A percentile compares a stretch with the other conserved stretches of the same genome.
Conservation (phyloP, 768 basidiomycete genomes). For the Kwoniella dendrophila region DNA sequence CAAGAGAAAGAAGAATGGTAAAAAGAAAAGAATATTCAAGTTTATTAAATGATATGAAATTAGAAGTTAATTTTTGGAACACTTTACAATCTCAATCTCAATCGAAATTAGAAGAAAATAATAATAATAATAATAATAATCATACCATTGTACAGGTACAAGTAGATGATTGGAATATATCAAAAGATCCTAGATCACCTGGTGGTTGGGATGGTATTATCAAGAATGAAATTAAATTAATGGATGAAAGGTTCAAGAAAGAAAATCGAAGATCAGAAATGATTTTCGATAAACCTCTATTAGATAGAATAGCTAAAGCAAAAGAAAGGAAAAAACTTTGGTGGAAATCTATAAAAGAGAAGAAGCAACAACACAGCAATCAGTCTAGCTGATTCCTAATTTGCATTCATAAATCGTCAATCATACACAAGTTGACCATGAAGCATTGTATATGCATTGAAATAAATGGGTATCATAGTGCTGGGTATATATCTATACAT, state of each 20-base stretch:
- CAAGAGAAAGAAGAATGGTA: constrained; percentile 60
- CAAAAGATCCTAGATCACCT: constrained; percentile 15
- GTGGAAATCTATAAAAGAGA: constrained; percentile 9
- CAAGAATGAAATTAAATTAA: constrained; percentile 14
- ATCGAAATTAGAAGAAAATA: no score
- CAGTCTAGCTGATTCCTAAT: not conserved
- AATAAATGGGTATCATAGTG: not conserved
- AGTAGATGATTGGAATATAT: constrained; percentile 17
- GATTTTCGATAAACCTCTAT: constrained; percentile 18
- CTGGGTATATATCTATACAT: constrained; percentile 1
- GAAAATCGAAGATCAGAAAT: constrained; percentile 26
- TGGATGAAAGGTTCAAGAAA: constrained; percentile 23
- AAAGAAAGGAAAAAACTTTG: constrained; percentile 17
- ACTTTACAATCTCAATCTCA: not conserved
- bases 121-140: no score
- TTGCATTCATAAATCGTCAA: no score
- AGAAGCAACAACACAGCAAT: constrained; percentile 11
- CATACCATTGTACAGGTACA: not conserved
- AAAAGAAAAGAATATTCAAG: constrained; percentile 21
- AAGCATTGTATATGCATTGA: no score
- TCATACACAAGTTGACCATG: no score
- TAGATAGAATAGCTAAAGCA: constrained; percentile 24
- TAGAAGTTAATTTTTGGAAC: constrained; percentile 42
- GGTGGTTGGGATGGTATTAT: constrained; percentile 27
- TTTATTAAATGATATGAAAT: constrained; percentile 33